Percentiles rank a stretch among this genome's conserved stretches.
These are phyloP conservation scores for Hepatocystis sp. DNA, from an alignment of 169 alveolate genomes.

Conservation along the genomic window DNA sequence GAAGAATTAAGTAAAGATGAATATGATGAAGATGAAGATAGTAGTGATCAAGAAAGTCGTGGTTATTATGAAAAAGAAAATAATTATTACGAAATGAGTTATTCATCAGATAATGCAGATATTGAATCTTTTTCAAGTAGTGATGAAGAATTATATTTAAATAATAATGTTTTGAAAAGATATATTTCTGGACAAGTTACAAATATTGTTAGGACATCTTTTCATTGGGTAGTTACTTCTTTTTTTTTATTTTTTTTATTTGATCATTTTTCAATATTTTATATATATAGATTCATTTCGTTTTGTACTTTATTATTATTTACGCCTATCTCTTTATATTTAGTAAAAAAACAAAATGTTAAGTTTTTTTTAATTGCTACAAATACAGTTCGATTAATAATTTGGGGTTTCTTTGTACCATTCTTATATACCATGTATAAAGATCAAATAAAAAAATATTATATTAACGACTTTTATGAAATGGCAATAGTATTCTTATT, in stretches of 20 bases:
- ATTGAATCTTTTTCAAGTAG: slow-evolving; percentile 45
- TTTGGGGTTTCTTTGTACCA: slow-evolving; percentile 58
- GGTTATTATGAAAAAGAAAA: slow-evolving; percentile 3
- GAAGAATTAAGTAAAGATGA: neutral
- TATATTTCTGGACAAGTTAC: slow-evolving; percentile 40
- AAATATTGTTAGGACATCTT: slow-evolving; percentile 57
- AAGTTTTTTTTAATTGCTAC: slow-evolving; percentile 50
- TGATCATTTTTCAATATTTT: slow-evolving; percentile 47
- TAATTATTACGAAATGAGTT: slow-evolving; percentile 62
- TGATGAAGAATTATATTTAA: slow-evolving; percentile 50
- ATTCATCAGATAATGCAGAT: slow-evolving; percentile 50
- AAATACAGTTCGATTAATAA: slow-evolving; percentile 12
- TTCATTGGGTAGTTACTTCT: slow-evolving; percentile 63
- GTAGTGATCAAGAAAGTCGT: neutral
- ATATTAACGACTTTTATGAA: slow-evolving; percentile 19
- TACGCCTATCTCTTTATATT: slow-evolving; percentile 50
- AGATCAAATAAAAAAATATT: slow-evolving; percentile 48
- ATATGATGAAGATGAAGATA: slow-evolving; percentile 7
- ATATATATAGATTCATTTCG: slow-evolving; percentile 40
- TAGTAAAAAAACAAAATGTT: slow-evolving; percentile 14
- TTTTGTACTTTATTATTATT: slow-evolving; percentile 32
- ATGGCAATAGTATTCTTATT: slow-evolving; percentile 7
- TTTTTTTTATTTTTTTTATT: slow-evolving; percentile 38
- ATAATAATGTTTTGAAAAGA: slow-evolving; percentile 48
- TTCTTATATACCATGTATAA: slow-evolving; percentile 13